Evolutionary conservation across 345 rosid genomes (phyloP), one percentile per base, ranked within the genome.

Genomic region (Gossypium anomalum): DNA sequence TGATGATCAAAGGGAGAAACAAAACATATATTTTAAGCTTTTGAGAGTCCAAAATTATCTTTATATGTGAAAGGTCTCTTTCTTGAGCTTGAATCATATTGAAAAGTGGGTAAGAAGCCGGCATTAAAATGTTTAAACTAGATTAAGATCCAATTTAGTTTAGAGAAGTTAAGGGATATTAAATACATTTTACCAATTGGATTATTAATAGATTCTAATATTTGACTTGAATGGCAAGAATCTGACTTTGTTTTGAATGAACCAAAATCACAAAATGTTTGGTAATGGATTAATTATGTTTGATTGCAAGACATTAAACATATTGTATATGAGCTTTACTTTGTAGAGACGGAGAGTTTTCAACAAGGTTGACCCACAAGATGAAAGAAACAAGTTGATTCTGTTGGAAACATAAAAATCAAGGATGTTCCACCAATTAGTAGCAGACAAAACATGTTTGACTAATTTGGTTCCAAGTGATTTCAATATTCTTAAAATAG

Each of bases 341-440:
- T 3, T 34, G 11, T 62, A 67, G 19, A 7, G 11, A 45, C 12
- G 1, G 7, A 47, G 12, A 41, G 19, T 7, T 67, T 67, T 67
- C 41, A 27, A 27, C 25, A 9, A 1, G 23, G 34, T 17, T 67
- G 71, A 67, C 72, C 25, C 38, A 27, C 57, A 68, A 38, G 23
- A 64, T 45, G 16, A 59, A 16, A 49, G 51, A 67, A 27, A 48
- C 38, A 49, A 13, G 51, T 51, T 56, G 76, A 62, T 73, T 61
- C 76, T 73, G 3, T 73, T 60, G n/a, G 45, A 11, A 61, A 25
- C 67, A 73, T 22, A 59, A 44, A 72, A 61, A 16, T 29, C 68
- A 47, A 73, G 59, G 45, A 48, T 73, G 76, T 73, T 44, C 67
- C 4, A 16, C 57, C 76, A 73, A 27, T 17, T 4, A 73, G 45